Evolutionary conservation across 176 grass and related monocot species (phyloP).

Genomic region (Puya raimondii): DNA sequence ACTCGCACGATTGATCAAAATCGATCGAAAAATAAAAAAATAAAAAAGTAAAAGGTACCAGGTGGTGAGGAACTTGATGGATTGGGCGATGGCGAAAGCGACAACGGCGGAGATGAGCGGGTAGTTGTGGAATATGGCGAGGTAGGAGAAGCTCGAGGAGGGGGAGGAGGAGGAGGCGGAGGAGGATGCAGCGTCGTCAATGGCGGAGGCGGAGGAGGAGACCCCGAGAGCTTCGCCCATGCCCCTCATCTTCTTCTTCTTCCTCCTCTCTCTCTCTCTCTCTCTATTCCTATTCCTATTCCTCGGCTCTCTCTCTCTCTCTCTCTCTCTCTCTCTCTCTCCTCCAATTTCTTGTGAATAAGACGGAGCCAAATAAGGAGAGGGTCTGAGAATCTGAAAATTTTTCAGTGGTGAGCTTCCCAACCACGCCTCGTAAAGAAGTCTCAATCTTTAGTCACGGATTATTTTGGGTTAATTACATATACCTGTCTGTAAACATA

Average conservation of each 20-base stretch:
- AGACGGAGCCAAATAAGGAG: not conserved
- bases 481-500: no score
- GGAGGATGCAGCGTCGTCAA: slow-evolving; percentile 4
- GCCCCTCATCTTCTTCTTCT: not conserved
- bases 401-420: no score
- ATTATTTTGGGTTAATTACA: no score
- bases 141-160: slow-evolving; percentile 58
- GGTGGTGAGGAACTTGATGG: slow-evolving; percentile 80
- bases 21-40: not conserved
- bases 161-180: slow-evolving; percentile 9
- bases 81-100: slow-evolving; percentile 67
- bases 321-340: not conserved
- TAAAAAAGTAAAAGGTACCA: slow-evolving; percentile 27
- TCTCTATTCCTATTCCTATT: not conserved
- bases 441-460: no score
- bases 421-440: no score
- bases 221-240: slow-evolving; percentile 19
- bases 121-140: slow-evolving; percentile 51
- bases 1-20: not conserved
- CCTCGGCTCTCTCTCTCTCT: not conserved
- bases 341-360: not conserved
- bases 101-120: slow-evolving; percentile 57
- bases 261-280: not conserved
- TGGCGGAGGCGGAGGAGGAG: slow-evolving; percentile 15
- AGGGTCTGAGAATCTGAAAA: no score